Base-by-base conservation (phyloP, 371 early-diverging fungal genomes). In the Batkoa obscura region DNA sequence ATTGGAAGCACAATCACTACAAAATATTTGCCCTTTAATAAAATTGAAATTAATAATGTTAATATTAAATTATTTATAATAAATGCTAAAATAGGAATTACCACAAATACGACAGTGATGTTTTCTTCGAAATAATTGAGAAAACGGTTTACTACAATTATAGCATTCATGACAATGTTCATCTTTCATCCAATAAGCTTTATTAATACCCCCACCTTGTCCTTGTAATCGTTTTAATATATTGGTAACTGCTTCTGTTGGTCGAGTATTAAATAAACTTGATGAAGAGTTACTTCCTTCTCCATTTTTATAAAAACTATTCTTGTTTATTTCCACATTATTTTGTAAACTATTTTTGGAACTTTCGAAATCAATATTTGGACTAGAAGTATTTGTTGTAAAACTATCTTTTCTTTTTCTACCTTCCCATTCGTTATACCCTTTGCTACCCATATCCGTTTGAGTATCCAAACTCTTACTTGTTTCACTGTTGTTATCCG, bases 81-180 rank as follows among this genome's bases (percentile, higher is more conserved):
- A 34, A 48, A 15, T 33, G 23, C 31, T 13, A 58, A 39, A 10
- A 36, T 43, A 32, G 6, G 36, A 57, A 64, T 58, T 68, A 76
- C 84, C 86, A 65, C 89, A 88, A 38, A 84, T 76, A 23, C 89
- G 74, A 60, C 89, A 88, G 61, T 88, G 89, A 61, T 88, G 89
- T 57, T 76, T 83, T 43, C 88, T 66, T 48, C 83, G 66, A 58
- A 82, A 75, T 0, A 76, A 56, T 12, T 73, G 67, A 35, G 73
- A 73, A 60, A 88, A 88, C 0, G 77, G 73, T 23, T 64, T 63
- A 50, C 76, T 78, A 62, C 89, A 88, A 12, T 81, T 75, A 64
- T 75, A 82, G 63, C 89, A 88, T 57, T 82, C 81, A 60, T 79
- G 78, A 57, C 77, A 78, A 52, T 73, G 68, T 51, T 83, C 88